A percentile compares a stretch with the other conserved stretches of the same genome.
These are phyloP conservation scores for Hygrophoropsis aurantiaca DNA, from an alignment of 768 basidiomycete species.

Conservation along the genomic window DNA sequence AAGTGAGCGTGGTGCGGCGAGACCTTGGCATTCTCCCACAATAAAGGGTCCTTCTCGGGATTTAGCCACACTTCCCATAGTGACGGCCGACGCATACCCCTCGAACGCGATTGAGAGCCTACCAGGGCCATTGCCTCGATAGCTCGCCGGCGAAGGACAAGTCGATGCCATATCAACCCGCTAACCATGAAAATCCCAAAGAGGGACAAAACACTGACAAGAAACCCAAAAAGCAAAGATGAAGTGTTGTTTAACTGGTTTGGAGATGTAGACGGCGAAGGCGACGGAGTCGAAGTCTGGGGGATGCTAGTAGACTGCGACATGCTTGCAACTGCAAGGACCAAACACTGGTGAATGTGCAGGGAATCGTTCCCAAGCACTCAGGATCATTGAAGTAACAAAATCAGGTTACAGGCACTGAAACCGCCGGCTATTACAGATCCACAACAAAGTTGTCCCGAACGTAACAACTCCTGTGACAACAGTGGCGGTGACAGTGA, in stretches of 20 bases:
- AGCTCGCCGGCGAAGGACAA: conserved; percentile 24
- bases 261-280: conserved; percentile 4
- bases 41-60: conserved; percentile 2
- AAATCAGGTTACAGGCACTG: no score
- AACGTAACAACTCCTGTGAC: no score
- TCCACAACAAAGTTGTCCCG: no score
- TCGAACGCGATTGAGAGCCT: background rate
- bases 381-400: background rate
- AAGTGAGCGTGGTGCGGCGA: conserved; percentile 20
- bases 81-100: conserved; percentile 13
- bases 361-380: conserved; percentile 13
- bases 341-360: background rate
- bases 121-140: conserved; percentile 22
- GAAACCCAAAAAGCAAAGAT: conserved; percentile 30
- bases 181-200: conserved; percentile 29
- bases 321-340: conserved; percentile 12
- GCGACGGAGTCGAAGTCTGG: background rate
- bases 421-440: no score
- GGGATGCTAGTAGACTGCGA: conserved; percentile 10
- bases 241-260: conserved; percentile 14
- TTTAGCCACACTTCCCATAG: conserved; percentile 23
- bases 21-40: conserved; percentile 22
- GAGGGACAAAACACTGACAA: conserved; percentile 27
- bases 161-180: conserved; percentile 32
- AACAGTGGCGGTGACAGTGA: no score